phyloP scores from a whole-genome alignment of 176 grass and related monocot species.

The Melocanna baccifera region DNA sequence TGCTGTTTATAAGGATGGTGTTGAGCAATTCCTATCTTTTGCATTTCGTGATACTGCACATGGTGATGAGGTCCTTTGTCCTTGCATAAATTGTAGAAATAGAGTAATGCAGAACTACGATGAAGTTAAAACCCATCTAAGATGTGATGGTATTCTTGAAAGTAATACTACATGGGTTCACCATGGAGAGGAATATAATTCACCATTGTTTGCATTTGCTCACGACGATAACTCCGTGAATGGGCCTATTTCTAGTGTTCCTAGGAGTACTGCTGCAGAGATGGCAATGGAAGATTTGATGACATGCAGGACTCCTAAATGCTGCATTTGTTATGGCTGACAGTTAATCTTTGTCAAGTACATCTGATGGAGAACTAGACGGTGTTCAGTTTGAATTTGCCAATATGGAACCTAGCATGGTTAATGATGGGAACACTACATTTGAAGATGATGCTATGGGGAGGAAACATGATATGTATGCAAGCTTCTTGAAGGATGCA shows the following conservation, averaged over 20 bases:
- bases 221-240: too few species aligned
- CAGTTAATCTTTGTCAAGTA: background rate
- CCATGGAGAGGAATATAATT: background rate
- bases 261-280: background rate
- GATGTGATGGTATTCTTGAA: background rate
- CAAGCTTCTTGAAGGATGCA: background rate
- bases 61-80: background rate
- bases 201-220: background rate
- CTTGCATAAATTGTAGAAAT: background rate
- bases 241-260: background rate
- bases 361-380: background rate
- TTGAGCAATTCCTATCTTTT: background rate
- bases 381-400: background rate
- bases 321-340: background rate
- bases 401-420: background rate
- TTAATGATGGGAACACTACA: background rate
- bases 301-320: background rate
- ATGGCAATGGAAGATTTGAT: background rate
- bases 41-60: background rate
- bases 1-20: background rate
- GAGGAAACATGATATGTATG: background rate
- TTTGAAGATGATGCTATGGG: background rate
- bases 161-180: background rate
- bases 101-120: background rate
- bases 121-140: background rate